phyloP scores from a whole-genome alignment of 768 basidiomycete species.

The Tricholoma hemisulphureum region DNA sequence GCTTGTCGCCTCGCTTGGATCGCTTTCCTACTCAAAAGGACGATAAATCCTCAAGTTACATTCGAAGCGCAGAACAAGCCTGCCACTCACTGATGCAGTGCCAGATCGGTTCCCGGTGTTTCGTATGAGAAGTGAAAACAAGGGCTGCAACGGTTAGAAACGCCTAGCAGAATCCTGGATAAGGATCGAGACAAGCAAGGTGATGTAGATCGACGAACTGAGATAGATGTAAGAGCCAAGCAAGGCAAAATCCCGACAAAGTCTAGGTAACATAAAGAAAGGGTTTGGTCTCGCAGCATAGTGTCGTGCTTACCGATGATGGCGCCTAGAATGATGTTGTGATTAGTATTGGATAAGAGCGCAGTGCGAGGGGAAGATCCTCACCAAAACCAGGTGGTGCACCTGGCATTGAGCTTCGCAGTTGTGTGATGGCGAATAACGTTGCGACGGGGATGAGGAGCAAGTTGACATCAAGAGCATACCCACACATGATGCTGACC shows the following conservation, averaged over 20 bases:
- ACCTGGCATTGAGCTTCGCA: slow-evolving; percentile 1
- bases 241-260: not conserved
- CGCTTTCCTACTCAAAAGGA: no score
- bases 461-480: not conserved
- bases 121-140: not conserved
- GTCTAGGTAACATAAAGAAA: not conserved
- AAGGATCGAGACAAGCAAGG: fast-evolving
- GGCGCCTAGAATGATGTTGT: not conserved
- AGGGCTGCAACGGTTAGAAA: not conserved
- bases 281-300: not conserved
- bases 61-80: no score
- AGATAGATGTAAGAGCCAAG: not conserved
- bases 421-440: slow-evolving; percentile 1
- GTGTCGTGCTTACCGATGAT: not conserved
- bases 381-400: not conserved
- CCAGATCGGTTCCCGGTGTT: not conserved
- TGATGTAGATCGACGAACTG: not conserved
- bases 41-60: no score
- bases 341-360: no score
- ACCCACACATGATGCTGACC: not conserved
- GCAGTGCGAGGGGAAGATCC: no score
- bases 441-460: not conserved
- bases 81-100: not conserved
- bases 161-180: not conserved
- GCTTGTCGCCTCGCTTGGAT: no score